Evolutionary conservation across 441 rosid genomes (phyloP).

Genomic region (Bruguiera hainesii): DNA sequence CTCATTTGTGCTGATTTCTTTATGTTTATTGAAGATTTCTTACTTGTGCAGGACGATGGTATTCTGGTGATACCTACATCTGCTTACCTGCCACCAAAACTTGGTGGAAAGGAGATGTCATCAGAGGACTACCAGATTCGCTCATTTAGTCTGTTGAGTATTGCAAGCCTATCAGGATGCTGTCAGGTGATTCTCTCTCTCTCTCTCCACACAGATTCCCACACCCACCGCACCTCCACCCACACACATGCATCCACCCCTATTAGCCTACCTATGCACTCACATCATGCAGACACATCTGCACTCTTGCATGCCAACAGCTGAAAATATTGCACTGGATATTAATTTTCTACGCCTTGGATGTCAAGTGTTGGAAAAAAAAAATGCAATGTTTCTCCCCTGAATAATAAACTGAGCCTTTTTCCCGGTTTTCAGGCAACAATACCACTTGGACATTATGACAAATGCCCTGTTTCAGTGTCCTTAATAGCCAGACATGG

Average conservation of each 20-base stretch:
- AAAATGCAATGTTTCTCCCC: not conserved
- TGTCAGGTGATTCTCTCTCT: slow-evolving; percentile 69
- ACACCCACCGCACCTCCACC: too few relatives aligned
- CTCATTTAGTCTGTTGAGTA: slow-evolving; percentile 62
- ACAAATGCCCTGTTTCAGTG: slow-evolving; percentile 79
- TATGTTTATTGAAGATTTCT: not conserved
- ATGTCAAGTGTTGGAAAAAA: not conserved
- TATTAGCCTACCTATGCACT: too few relatives aligned
- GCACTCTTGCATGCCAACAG: too few relatives aligned
- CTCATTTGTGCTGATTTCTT: too few relatives aligned
- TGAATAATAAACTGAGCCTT: not conserved
- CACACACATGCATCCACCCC: too few relatives aligned
- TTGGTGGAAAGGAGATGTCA: slow-evolving; percentile 68
- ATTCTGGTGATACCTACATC: slow-evolving; percentile 78
- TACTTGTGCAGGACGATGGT: slow-evolving; percentile 72
- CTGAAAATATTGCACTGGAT: too few relatives aligned
- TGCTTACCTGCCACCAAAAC: slow-evolving; percentile 77
- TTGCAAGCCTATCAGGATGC: slow-evolving; percentile 94
- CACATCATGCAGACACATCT: too few relatives aligned
- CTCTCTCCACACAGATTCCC: not conserved
- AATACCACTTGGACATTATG: slow-evolving; percentile 74
- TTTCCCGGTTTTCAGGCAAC: slow-evolving; percentile 59
- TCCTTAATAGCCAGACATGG: slow-evolving; percentile 87
- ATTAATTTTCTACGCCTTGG: not conserved
- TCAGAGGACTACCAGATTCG: slow-evolving; percentile 66